These are phyloP conservation scores for Lipomyces orientalis DNA, from an alignment of 805 yeast genomes.

Conservation along the genomic window DNA sequence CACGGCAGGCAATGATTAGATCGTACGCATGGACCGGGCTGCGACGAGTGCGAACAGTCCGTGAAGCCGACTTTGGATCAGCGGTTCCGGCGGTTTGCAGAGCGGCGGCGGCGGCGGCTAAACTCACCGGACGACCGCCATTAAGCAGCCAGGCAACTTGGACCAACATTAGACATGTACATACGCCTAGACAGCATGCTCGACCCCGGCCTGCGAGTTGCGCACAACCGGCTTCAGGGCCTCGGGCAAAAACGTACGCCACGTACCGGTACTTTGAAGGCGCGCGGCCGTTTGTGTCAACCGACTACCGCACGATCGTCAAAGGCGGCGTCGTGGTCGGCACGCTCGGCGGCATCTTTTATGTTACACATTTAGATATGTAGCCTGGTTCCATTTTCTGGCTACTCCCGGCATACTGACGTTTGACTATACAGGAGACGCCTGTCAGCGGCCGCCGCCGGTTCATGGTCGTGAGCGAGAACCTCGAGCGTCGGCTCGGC, in stretches of 20 bases:
- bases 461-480: conserved; percentile 28
- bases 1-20: not conserved
- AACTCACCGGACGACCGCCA: not conserved
- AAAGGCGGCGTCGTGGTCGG: conserved; percentile 6
- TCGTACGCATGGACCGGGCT: not conserved
- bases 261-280: not conserved
- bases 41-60: not conserved
- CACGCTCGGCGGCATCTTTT: conserved; percentile 7
- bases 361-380: conserved; percentile 5
- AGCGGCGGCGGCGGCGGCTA: too few species aligned
- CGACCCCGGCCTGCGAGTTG: not conserved
- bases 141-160: not conserved
- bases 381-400: not conserved
- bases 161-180: not conserved
- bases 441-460: conserved; percentile 37
- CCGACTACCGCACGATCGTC: not conserved
- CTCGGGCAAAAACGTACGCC: not conserved
- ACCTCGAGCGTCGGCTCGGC: conserved; percentile 32
- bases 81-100: not conserved
- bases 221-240: not conserved
- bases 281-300: not conserved
- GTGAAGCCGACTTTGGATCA: not conserved
- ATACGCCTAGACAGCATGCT: not conserved
- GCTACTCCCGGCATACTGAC: not conserved
- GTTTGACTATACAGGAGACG: conserved; percentile 5